Evolutionary conservation across 139 green algal genomes (phyloP).

Genomic region (Coelastrella sp.): DNA sequence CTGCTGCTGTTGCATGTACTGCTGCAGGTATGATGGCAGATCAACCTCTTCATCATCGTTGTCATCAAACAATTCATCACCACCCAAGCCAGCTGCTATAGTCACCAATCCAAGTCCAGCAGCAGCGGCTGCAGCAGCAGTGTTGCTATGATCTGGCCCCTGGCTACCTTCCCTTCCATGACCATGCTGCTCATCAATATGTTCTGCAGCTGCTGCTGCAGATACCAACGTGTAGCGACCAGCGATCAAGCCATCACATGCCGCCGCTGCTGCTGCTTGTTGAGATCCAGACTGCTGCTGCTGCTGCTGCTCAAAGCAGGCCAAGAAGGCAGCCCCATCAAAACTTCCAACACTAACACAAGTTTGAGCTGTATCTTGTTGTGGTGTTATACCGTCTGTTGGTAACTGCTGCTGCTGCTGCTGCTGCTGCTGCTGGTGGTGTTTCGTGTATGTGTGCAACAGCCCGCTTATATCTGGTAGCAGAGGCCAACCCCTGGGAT

Average conservation of each 20-base stretch:
- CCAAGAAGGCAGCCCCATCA: not conserved
- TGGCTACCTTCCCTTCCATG: not conserved
- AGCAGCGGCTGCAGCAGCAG: not conserved
- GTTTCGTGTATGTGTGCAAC: not conserved
- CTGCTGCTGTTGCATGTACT: not conserved
- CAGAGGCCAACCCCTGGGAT: constrained; percentile 22
- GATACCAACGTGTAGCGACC: constrained; percentile 24
- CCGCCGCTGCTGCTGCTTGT: not conserved
- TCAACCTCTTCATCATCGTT: not conserved
- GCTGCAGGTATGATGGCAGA: constrained; percentile 29
- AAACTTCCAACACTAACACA: too few species aligned
- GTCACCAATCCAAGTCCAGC: not conserved
- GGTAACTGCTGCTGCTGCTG: not conserved
- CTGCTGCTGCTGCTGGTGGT: not conserved
- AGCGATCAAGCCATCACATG: not conserved
- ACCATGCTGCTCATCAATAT: not conserved
- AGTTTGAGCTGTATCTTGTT: too few species aligned
- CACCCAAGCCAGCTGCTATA: too few species aligned
- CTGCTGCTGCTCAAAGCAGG: constrained; percentile 20
- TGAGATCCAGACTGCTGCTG: not conserved
- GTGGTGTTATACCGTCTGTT: too few species aligned
- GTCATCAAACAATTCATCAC: too few species aligned
- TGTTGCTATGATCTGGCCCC: not conserved
- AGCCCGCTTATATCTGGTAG: constrained; percentile 12
- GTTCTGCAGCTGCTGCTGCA: constrained; percentile 36